Evolutionary conservation across 2,329 filamentous ascomycete genomes (phyloP), one percentile per base, ranked within the genome.

Genomic region (Trichoderma pleuroti): DNA sequence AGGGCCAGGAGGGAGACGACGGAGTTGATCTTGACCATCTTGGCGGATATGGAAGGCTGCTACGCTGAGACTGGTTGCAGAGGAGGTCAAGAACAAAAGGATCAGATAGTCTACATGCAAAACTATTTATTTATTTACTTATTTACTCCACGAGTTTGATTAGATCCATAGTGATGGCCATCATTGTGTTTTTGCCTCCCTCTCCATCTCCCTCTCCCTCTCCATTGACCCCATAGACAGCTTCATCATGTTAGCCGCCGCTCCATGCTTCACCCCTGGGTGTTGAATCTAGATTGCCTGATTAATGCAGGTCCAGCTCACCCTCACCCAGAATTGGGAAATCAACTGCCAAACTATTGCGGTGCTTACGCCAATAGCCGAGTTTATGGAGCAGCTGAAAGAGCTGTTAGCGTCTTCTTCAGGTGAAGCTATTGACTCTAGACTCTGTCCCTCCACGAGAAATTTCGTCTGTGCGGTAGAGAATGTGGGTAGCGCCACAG

Each of bases 11-110:
- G 68, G 14, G 60, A 63, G n/a, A 70, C 34, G 49, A 63, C 18
- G n/a, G 46, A 57, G 60, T 59, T 70, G 42, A 59, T 30, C 24
- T 70, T 70, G 34, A 70, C 68, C 68, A 64, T 70, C 12, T 64
- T 70, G 60, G 60, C 39, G 39, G 16, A 16, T 39, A 9, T 60
- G 32, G 39, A 30, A 9, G 34, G 34, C n/a, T 57, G 9, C 39
- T 59, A 26, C 26, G 21, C 26, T 59, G 21, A 30, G 28, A 24
- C 36, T 34, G 64, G 11, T 42, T 57, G 26, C 52, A 42, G 65
- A 60, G 5, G 36, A 60, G 24, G 8, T 49, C 34, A 26, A 34
- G 39, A 18, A 12, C 28, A 2, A 32, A 30, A 24, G 5, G 28
- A 7, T 52, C 49, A 49, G 26, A 8, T 7, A 32, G 12, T 9